Conservation (phyloP, 2,329 filamentous ascomycete genomes). For the Sclerotinia sclerotiorum region DNA sequence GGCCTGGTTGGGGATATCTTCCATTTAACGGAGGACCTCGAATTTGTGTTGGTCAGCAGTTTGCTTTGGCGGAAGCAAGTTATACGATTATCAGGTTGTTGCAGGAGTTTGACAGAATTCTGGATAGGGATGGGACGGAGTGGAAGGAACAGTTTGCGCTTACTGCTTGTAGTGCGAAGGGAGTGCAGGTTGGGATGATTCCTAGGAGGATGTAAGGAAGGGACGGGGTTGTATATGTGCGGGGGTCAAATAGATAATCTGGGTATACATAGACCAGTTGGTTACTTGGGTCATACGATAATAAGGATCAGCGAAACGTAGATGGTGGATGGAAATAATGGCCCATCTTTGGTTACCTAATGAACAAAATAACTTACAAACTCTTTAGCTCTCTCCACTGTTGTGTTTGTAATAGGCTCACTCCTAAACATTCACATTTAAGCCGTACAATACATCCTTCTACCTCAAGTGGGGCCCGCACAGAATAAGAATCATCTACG, state of each 20-base stretch:
- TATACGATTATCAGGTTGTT: constrained; percentile 41
- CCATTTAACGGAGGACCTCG: constrained; percentile 47
- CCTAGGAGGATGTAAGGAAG: constrained; percentile 36
- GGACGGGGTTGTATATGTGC: not conserved
- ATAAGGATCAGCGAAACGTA: not conserved
- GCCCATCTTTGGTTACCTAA: not conserved
- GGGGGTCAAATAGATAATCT: not conserved
- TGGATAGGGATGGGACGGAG: constrained; percentile 32
- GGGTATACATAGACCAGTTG: not conserved
- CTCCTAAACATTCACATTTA: not conserved
- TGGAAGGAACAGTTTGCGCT: constrained; percentile 28
- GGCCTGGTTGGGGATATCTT: constrained; percentile 46
- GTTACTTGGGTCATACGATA: not conserved
- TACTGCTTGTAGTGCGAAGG: constrained; percentile 27
- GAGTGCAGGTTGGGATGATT: constrained; percentile 28
- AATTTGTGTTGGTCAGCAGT: constrained; percentile 43
- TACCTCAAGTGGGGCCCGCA: not conserved
- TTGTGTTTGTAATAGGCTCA: not conserved
- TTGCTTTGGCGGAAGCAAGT: constrained; percentile 41
- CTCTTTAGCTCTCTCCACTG: not conserved
- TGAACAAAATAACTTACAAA: not conserved
- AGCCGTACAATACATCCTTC: not conserved
- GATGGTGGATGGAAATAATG: not conserved
- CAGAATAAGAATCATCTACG: not conserved
- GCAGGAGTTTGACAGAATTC: constrained; percentile 39